These are phyloP conservation scores for Castanea crenata DNA, from an alignment of 306 rosid genomes.

Conservation along the genomic window DNA sequence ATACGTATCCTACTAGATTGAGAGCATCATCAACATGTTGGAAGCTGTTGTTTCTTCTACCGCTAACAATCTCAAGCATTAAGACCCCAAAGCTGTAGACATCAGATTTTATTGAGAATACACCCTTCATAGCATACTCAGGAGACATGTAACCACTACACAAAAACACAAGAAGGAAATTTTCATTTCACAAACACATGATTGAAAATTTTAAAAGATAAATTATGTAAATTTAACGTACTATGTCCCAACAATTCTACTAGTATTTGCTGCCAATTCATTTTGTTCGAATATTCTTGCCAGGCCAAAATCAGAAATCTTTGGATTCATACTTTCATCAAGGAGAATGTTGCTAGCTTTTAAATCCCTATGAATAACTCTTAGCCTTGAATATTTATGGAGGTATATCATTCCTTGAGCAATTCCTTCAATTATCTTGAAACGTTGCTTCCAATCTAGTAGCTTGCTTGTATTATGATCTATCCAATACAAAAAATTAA, in stretches of 20 bases:
- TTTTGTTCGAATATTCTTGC: neutral
- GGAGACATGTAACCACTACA: slow-evolving; percentile 11
- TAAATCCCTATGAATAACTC: slow-evolving; percentile 17
- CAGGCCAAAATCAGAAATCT: slow-evolving; percentile 28
- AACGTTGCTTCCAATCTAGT: slow-evolving; percentile 23
- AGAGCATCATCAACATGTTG: neutral
- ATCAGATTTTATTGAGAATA: slow-evolving; percentile 28
- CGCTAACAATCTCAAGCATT: slow-evolving; percentile 31
- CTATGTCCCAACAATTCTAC: slow-evolving; percentile 6
- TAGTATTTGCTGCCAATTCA: slow-evolving; percentile 5
- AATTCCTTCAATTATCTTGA: slow-evolving; percentile 25
- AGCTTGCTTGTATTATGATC: neutral
- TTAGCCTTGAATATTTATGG: slow-evolving; percentile 23
- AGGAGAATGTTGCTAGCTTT: slow-evolving; percentile 29
- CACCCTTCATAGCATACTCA: slow-evolving; percentile 27
- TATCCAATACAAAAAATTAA: neutral
- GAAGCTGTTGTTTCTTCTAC: slow-evolving; percentile 25
- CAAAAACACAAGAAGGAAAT: neutral
- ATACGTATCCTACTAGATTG: slow-evolving; percentile 34
- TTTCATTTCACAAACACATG: no score
- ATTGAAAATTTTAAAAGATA: no score
- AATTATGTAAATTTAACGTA: neutral
- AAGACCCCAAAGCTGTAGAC: slow-evolving; percentile 28
- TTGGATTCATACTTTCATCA: slow-evolving; percentile 24
- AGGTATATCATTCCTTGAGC: slow-evolving; percentile 30